Evolutionary conservation across 345 rosid species (phyloP).

Genomic region (Linum trigynum): DNA sequence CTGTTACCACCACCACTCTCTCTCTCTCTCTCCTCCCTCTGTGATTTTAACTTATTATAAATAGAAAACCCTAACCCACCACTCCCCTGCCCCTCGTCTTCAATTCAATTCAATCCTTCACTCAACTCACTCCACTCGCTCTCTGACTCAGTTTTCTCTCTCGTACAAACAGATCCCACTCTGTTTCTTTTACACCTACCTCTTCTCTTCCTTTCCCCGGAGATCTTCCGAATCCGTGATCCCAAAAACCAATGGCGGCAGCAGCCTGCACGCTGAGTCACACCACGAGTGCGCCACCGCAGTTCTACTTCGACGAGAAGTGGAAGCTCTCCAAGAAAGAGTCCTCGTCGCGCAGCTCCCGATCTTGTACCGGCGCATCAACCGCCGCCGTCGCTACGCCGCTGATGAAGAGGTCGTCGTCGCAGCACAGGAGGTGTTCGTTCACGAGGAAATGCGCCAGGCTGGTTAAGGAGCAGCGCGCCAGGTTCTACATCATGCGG

Average conservation of each 20-base stretch:
- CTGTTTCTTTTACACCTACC: neutral
- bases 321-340: conserved; percentile 28
- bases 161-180: neutral
- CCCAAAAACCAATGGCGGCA: conserved; percentile 1
- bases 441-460: conserved; percentile 78
- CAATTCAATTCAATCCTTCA: conserved; percentile 11
- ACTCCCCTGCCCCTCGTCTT: conserved; percentile 14
- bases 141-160: conserved; percentile 14
- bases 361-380: conserved; percentile 15
- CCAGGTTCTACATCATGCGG: conserved; percentile 87
- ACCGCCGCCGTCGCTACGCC: conserved; percentile 18
- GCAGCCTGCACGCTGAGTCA: conserved; percentile 12
- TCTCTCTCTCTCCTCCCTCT: neutral
- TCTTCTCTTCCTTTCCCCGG: neutral
- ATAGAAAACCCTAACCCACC: conserved; percentile 19
- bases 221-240: neutral
- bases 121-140: conserved; percentile 6
- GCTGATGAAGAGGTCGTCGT: conserved; percentile 22
- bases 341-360: conserved; percentile 39
- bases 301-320: conserved; percentile 20
- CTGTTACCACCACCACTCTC: conserved; percentile 1
- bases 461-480: conserved; percentile 80
- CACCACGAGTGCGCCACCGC: conserved; percentile 17
- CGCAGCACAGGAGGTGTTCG: conserved; percentile 29
- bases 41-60: conserved; percentile 34